Evolutionary conservation across 2,329 filamentous ascomycete genomes (phyloP), one percentile per base, ranked within the genome.

Genomic region (Fusarium buxicola): DNA sequence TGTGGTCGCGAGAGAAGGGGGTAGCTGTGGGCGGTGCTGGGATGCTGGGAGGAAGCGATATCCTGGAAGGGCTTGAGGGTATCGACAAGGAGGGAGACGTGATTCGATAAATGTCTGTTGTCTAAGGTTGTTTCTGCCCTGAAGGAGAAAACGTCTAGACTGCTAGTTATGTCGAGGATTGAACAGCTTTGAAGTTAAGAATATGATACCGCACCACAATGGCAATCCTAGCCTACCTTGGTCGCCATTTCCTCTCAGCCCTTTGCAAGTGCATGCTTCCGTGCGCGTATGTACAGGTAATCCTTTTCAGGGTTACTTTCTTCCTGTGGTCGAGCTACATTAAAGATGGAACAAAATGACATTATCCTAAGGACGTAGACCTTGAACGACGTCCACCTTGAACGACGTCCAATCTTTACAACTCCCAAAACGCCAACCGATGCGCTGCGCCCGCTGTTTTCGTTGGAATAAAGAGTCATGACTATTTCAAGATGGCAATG

Each of bases 21-120:
- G 78, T 80, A 8, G 84, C 82, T 16, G 76, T 80, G 18, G 75
- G 77, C 9, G 81, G 82, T 12, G 81, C 79, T 36, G 87, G 91
- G 3, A 80, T 92, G 61, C 79, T 97, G 21, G 92, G 91, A 11
- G 91, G 92, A 5, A 96, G 92, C 76, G 88, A 91, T 74, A 96
- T 97, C 63, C 82, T 97, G 28, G 93, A 97, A 74, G 87, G 87
- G 16, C 78, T 93, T 52, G 89, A 96, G 73, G 92, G 92, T 4
- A 90, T 95, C 68, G 89, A 93, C 68, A 88, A 89, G 73, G 89
- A 91, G 65, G 86, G 83, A 2, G 88, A 89, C 54, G 78, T 91
- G 60, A 92, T 93, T 75, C 88, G 89, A 54, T 92, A 74, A 86
- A 38, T 43, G 28, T 21, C n/a, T 44, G 30, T n/a, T 53, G 34